Evolutionary conservation across 305 asterid genomes (phyloP), one percentile per base, ranked within the genome.

Genomic region (Fraxinus sp.): DNA sequence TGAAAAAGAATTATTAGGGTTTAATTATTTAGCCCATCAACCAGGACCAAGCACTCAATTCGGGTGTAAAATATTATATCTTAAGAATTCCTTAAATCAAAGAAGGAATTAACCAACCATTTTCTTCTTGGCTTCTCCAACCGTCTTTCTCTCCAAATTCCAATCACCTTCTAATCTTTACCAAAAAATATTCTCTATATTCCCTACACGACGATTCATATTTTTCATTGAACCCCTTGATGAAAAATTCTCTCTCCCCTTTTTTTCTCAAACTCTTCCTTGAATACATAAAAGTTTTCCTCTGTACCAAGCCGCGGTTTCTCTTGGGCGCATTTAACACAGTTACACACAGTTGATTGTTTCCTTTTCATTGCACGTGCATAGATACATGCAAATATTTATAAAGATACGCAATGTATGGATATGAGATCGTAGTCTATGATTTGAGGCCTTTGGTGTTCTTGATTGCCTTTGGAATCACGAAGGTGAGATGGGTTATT

Each of bases 401-500:
- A 68, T 64, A 64, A 35, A 10, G 33, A 64, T 81, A 79, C 77
- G 80, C 37, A n/a, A 80, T 33, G 3, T 68, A 30, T 64, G 79
- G 46, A 81, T 11, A 37, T 85, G 86, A 84, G 81, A 24, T 71
- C 43, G 64, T 83, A 68, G 77, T 87, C 72, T 35, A 78, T 78
- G 84, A 75, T 76, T 83, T 80, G 77, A 41, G 82, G 78, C 33
- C 72, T 82, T 76, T 71, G 78, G 80, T 43, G 68, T 85, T 86
- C 87, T 82, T 78, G 87, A 83, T 79, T 83, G 28, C 75, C 35
- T 52, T 79, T 46, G 82, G 52, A 71, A 83, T 83, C 86, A 80
- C 82, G 49, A 84, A 90, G 91, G 93, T 90, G 80, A 82, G 90
- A 82, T 84, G 77, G 16, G 73, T 37, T 70, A 79, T 24, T 43